Evolutionary conservation across 1,284 basidiomycete species (phyloP).

Genomic region (Inonotus obliquus): DNA sequence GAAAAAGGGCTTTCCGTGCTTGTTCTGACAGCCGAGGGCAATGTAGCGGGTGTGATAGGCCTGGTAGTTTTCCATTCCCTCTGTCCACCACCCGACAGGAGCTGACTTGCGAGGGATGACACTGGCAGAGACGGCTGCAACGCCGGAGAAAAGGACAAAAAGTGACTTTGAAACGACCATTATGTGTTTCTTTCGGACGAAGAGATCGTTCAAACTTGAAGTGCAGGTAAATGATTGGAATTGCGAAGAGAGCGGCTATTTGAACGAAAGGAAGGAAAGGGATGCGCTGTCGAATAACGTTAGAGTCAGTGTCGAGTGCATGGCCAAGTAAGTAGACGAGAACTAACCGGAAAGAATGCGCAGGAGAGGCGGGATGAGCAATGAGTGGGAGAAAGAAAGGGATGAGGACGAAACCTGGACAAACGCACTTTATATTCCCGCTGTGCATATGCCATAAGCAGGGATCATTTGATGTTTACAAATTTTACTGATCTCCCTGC

Average conservation of each 20-base stretch:
- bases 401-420: constrained; percentile 21
- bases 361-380: constrained; percentile 9
- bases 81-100: constrained; percentile 39
- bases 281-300: constrained; percentile 13
- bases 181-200: constrained; percentile 21
- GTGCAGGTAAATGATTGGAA: constrained; percentile 22
- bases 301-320: constrained; percentile 15
- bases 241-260: constrained; percentile 27
- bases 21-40: constrained; percentile 47
- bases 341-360: constrained; percentile 18
- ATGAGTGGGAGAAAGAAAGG: constrained; percentile 16
- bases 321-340: neutral
- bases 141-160: constrained; percentile 45
- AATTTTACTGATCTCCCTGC: neutral
- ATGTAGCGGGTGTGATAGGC: constrained; percentile 64
- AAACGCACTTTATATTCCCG: neutral
- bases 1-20: constrained; percentile 70
- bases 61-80: constrained; percentile 44
- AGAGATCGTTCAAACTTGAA: constrained; percentile 13
- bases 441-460: neutral
- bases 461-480: neutral
- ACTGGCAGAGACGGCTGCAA: constrained; percentile 38
- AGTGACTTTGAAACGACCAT: constrained; percentile 45
- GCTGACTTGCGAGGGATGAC: constrained; percentile 43
- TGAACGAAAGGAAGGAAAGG: constrained; percentile 24